Conservation (phyloP, 2,329 filamentous ascomycete genomes). For the Penicillium sp. region DNA sequence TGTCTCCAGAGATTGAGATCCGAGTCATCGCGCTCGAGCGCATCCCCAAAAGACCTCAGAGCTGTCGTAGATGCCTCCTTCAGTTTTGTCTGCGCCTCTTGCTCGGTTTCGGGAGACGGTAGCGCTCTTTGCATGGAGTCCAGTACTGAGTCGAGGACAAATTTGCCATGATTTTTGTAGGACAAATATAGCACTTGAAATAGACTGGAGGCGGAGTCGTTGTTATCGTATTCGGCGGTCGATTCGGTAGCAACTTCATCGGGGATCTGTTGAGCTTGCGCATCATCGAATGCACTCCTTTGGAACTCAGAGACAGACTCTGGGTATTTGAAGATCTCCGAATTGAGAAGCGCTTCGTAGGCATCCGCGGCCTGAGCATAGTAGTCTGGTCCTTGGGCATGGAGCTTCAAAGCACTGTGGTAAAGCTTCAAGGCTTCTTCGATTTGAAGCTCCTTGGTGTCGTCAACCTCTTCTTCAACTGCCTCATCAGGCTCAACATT, state of each 20-base stretch:
- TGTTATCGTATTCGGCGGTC: constrained; percentile 55
- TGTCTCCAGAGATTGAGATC: constrained; percentile 63
- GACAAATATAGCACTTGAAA: constrained; percentile 88
- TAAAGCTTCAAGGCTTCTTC: constrained; percentile 96
- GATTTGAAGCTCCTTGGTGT: constrained; percentile 93
- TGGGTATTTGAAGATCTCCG: constrained; percentile 89
- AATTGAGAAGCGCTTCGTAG: constrained; percentile 80
- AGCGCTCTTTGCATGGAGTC: constrained; percentile 41
- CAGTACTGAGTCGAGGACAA: constrained; percentile 71
- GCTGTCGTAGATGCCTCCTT: constrained; percentile 42
- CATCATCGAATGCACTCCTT: constrained; percentile 56
- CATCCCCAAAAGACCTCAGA: constrained; percentile 56
- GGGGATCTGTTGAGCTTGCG: constrained; percentile 19
- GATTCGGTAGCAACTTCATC: constrained; percentile 26
- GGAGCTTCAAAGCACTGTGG: constrained; percentile 83
- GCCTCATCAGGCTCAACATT: constrained; percentile 94
- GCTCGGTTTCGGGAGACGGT: constrained; percentile 16
- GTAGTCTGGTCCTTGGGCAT: constrained; percentile 75
- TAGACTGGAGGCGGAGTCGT: constrained; percentile 72
- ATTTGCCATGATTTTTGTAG: constrained; percentile 94
- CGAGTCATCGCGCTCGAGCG: constrained; percentile 61
- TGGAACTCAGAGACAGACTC: constrained; percentile 83
- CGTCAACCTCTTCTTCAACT: constrained; percentile 85
- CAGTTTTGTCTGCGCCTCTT: constrained; percentile 20
- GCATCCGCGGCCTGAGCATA: constrained; percentile 74